Base-by-base conservation (phyloP, 2,329 filamentous ascomycete genomes). In the Laburnicola sp. region DNA sequence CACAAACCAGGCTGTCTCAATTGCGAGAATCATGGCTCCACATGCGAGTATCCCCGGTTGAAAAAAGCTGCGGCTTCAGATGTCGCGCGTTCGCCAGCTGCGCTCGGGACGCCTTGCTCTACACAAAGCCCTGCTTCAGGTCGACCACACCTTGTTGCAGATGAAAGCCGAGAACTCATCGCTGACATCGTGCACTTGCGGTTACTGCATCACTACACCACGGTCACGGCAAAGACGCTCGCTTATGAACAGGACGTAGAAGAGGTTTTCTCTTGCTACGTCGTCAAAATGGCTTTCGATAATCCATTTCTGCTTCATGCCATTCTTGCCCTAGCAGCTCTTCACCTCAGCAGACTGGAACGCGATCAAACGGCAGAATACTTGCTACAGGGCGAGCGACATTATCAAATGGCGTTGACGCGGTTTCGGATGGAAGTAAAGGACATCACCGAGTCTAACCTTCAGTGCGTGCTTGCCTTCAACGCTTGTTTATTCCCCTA, bases 281-380 rank as follows among this genome's bases (percentile, higher is more conserved):
- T 72, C 16, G 54, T 59, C 36, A 62, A 64, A 31, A 34, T 72
- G 21, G 74, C 73, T 2, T 71, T 75, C 34, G 67, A 73, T 4
- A 68, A 72, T 48, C 64, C 71, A 2, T 77, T 73, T 37, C 60
- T 77, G n/a, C 57, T 78, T 25, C 71, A 76, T 50, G 71, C 67
- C 25, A 65, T 77, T 3, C 59, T 77, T 1, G 74, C 75, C 1
- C 54, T 77, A 6, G 67, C 75, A 4, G 74, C 75, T 16, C 64
- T 77, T 27, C 76, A 78, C 49, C 58, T 75, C n/a, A 71, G 70
- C 23, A 69, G 70, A 35, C 36, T 71, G 10, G 64, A 74, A 35
- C 51, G n/a, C 28, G n/a, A 45, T 23, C 36, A 16, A n/a, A 36
- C 30, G 6, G 21, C 10, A n/a, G 42, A 48, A 9, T 59, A 58